Percentiles rank a stretch among this genome's conserved stretches.
Conservation (phyloP, 1,139 yeast species). For the Wickerhamomyces sp. region DNA sequence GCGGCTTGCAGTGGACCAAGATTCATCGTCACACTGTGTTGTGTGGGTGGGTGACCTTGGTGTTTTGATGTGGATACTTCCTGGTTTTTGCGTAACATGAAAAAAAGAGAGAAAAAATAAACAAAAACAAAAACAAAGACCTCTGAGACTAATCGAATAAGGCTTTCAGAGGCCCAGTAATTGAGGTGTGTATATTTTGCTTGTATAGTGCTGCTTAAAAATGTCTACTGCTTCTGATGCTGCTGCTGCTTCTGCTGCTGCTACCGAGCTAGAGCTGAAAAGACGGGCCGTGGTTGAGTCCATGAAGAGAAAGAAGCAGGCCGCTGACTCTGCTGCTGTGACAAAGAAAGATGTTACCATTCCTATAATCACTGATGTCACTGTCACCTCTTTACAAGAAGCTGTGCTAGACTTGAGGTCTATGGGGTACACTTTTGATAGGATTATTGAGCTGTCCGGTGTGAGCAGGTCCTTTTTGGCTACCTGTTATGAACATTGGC, state of each 20-base stretch:
- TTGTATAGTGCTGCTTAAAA: too few relatives aligned
- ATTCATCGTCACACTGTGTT: too few relatives aligned
- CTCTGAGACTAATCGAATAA: too few relatives aligned
- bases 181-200: too few relatives aligned
- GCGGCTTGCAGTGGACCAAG: too few relatives aligned
- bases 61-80: too few relatives aligned
- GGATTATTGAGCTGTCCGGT: conserved; percentile 13
- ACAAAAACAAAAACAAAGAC: background rate
- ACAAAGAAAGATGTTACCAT: too few relatives aligned
- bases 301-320: conserved; percentile 9
- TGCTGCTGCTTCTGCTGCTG: background rate
- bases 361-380: conserved; percentile 1
- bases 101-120: background rate
- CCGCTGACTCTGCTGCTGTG: background rate
- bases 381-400: conserved; percentile 6
- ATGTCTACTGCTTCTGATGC: conserved; percentile 1
- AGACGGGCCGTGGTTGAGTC: conserved; percentile 21
- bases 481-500: conserved; percentile 15
- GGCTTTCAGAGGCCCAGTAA: too few relatives aligned
- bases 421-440: conserved; percentile 19
- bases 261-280: conserved; percentile 17
- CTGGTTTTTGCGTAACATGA: background rate
- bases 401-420: conserved; percentile 20
- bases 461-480: conserved; percentile 14
- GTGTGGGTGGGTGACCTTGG: too few relatives aligned